Conservation (phyloP, 225 moss, liverwort and hornwort species). For the Lunularia cruciata region DNA sequence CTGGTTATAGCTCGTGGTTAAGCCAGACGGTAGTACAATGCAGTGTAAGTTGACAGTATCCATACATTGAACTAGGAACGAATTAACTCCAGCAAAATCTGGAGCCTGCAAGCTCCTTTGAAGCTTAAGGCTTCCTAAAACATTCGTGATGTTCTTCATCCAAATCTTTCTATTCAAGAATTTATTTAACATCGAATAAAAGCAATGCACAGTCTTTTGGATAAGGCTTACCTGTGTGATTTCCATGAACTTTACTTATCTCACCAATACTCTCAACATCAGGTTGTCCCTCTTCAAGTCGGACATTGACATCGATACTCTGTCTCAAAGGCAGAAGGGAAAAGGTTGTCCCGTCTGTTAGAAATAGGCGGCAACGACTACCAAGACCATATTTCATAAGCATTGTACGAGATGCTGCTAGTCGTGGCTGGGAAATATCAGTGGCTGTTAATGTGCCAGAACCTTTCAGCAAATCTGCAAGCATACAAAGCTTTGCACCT, state of each 20-base stretch:
- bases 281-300: conserved; percentile 10
- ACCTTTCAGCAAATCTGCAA: conserved; percentile 73
- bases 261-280: background rate
- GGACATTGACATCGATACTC: conserved; percentile 14
- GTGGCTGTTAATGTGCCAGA: conserved; percentile 84
- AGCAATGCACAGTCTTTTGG: no score
- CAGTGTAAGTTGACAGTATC: no score
- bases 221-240: conserved; percentile 18
- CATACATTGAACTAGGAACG: no score
- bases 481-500: conserved; percentile 99
- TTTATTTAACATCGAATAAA: no score
- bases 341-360: conserved; percentile 80
- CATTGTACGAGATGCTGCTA: conserved; percentile 92
- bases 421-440: conserved; percentile 78
- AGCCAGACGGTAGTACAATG: no score
- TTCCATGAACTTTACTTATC: background rate
- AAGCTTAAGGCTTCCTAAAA: background rate
- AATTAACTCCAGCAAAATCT: no score
- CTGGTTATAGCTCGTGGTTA: no score
- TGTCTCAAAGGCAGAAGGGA: conserved; percentile 71
- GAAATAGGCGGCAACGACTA: conserved; percentile 65
- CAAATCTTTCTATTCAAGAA: no score
- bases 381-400: conserved; percentile 84
- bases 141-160: no score
- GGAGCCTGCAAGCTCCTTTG: background rate